Base-by-base conservation (phyloP, 2,329 filamentous ascomycete genomes). In the Aspergillus fumigatus region DNA sequence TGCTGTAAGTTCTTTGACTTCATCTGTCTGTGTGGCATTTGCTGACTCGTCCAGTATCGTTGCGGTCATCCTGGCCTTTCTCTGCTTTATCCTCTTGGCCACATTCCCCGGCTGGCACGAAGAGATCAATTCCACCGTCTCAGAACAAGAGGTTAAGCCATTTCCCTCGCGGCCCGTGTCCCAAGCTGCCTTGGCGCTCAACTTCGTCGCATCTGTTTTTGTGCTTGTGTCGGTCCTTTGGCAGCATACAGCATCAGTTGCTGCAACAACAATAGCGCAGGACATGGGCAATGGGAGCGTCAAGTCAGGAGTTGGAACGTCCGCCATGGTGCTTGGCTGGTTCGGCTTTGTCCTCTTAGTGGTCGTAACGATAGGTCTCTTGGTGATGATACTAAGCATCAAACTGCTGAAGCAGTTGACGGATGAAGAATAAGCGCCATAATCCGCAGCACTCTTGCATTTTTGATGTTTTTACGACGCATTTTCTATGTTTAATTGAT, bases 31-130 rank as follows among this genome's bases (percentile, higher is more conserved):
- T 17, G 47, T 6, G 32, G 9, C 14, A 25, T 6, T 40, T 53
- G 26, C 51, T 48, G 52, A 59, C 57, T 52, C 52, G 60, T 60
- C 5, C 51, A 94, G 90, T 62, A 99, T 99, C 79, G 92, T 99
- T 70, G 94, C 94, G 70, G 92, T 97, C 71, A 90, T 99, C 73
- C 92, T 99, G 70, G 92, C 94, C 65, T 97, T 97, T 78, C 83
- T 97, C 75, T 96, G 92, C 74, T 90, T 99, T 73, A 84, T 99
- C 60, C 85, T 99, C 45, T 87, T 99, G 53, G 93, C 92, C 54
- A 97, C 94, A 35, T 99, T 97, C 77, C 94, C 94, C 1, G 92
- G 92, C 62, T 99, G 94, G 91, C 92, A 97, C 75, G 91, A 96
- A 75, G 91, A 96, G 75, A 84, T 87, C 62, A 89, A 94, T 74